Evolutionary conservation across 345 rosid genomes (phyloP).

Genomic region (Brassica rapa): DNA sequence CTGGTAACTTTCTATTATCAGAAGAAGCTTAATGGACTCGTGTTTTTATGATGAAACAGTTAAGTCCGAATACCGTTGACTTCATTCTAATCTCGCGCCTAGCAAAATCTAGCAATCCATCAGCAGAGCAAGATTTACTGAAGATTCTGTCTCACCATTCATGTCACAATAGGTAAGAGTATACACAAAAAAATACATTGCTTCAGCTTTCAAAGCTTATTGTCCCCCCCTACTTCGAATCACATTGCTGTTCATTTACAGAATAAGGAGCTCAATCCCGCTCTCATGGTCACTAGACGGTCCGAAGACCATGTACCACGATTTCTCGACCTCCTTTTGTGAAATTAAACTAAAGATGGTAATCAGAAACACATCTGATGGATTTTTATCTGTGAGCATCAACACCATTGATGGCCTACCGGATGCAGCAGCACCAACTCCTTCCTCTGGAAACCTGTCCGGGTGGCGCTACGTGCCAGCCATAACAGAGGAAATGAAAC

Average conservation of each 20-base stretch:
- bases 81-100: slow-evolving; percentile 65
- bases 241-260: slow-evolving; percentile 33
- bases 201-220: slow-evolving; percentile 12
- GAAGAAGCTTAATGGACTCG: not conserved
- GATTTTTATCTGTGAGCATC: slow-evolving; percentile 49
- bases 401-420: slow-evolving; percentile 48
- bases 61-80: slow-evolving; percentile 55
- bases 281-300: slow-evolving; percentile 82
- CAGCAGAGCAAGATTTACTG: slow-evolving; percentile 48
- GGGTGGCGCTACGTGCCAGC: slow-evolving; percentile 66
- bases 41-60: slow-evolving; percentile 48
- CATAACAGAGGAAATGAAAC: slow-evolving; percentile 51
- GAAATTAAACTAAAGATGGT: slow-evolving; percentile 63
- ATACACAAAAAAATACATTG: not conserved
- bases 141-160: slow-evolving; percentile 69
- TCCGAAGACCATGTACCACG: slow-evolving; percentile 57
- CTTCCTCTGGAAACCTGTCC: slow-evolving; percentile 47
- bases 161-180: slow-evolving; percentile 74
- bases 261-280: slow-evolving; percentile 61
- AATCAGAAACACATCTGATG: slow-evolving; percentile 67
- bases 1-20: slow-evolving; percentile 17
- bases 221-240: not conserved
- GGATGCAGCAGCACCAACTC: slow-evolving; percentile 36
- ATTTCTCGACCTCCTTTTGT: slow-evolving; percentile 64
- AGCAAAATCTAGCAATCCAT: slow-evolving; percentile 39